Evolutionary conservation across 2,329 filamentous ascomycete genomes (phyloP).

Genomic region (Stagonosporopsis cucurbitacearum): DNA sequence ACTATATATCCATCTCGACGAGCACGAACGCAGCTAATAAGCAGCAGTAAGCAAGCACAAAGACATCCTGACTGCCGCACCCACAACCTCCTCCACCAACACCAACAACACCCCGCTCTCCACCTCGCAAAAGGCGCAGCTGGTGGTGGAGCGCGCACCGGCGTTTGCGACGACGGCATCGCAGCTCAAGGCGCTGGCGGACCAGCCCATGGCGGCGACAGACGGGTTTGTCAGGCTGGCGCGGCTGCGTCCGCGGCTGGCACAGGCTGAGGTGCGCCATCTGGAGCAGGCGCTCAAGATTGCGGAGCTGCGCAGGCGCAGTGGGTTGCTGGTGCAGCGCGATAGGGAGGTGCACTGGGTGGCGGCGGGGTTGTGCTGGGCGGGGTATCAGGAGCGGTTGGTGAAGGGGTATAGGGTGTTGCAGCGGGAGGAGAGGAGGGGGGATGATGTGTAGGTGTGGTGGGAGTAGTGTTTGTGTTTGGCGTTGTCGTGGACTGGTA

Average conservation of each 20-base stretch:
- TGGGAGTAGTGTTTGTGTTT: too few species aligned
- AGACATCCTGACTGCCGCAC: constrained; percentile 48
- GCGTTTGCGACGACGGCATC: constrained; percentile 52
- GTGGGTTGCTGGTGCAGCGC: constrained; percentile 58
- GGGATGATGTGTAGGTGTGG: constrained; percentile 60
- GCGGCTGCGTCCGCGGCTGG: constrained; percentile 66
- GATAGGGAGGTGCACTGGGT: constrained; percentile 81
- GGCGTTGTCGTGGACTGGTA: too few species aligned
- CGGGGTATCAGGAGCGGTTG: constrained; percentile 72
- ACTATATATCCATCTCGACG: too few species aligned
- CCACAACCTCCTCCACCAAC: constrained; percentile 24
- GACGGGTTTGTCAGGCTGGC: constrained; percentile 61
- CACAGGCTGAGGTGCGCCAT: constrained; percentile 66
- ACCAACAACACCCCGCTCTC: constrained; percentile 28
- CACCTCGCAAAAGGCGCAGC: constrained; percentile 36
- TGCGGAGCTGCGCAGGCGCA: constrained; percentile 67
- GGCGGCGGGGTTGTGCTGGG: constrained; percentile 70
- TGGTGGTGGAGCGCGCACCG: constrained; percentile 54
- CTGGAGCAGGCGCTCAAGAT: constrained; percentile 67
- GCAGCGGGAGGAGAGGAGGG: constrained; percentile 66
- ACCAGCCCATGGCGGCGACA: constrained; percentile 53
- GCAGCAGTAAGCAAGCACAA: constrained; percentile 51
- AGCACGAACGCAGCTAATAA: constrained; percentile 24
- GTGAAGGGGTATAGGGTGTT: constrained; percentile 70
- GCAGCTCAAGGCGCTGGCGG: constrained; percentile 53